phyloP scores from a whole-genome alignment of 2,329 filamentous ascomycete genomes.

The Neofusicoccum sp. region DNA sequence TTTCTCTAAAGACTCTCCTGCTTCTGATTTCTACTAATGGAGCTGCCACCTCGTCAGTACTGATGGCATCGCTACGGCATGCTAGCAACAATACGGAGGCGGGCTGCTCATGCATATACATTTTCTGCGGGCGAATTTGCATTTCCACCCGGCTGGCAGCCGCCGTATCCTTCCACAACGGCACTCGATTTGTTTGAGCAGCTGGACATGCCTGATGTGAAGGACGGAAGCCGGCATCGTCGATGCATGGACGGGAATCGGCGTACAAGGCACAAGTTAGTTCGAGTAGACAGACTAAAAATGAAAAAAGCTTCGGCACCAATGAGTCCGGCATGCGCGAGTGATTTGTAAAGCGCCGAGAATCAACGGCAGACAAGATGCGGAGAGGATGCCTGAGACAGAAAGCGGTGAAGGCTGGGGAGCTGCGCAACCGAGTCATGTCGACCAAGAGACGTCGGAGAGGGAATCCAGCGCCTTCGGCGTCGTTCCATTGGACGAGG shows the following conservation, averaged over 20 bases:
- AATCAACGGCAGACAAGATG: too few species aligned
- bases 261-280: neutral
- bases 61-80: neutral
- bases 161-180: neutral
- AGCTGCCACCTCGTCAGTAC: neutral
- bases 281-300: neutral
- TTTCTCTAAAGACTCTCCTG: neutral
- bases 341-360: neutral
- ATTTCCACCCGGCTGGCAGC: neutral
- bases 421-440: neutral
- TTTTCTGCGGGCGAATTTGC: neutral
- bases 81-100: neutral
- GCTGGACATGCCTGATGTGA: neutral
- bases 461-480: constrained; percentile 1
- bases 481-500: neutral
- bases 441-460: too few species aligned
- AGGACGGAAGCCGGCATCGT: neutral
- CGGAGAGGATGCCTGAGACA: neutral
- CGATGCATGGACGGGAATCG: too few species aligned
- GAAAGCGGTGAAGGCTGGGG: neutral
- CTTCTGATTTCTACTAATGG: neutral
- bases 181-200: neutral
- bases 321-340: neutral
- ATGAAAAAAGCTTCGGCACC: constrained; percentile 8
- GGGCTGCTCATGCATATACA: neutral